Evolutionary conservation across 2,329 filamentous ascomycete species (phyloP).

Genomic region (Ceratocystis colombiana): DNA sequence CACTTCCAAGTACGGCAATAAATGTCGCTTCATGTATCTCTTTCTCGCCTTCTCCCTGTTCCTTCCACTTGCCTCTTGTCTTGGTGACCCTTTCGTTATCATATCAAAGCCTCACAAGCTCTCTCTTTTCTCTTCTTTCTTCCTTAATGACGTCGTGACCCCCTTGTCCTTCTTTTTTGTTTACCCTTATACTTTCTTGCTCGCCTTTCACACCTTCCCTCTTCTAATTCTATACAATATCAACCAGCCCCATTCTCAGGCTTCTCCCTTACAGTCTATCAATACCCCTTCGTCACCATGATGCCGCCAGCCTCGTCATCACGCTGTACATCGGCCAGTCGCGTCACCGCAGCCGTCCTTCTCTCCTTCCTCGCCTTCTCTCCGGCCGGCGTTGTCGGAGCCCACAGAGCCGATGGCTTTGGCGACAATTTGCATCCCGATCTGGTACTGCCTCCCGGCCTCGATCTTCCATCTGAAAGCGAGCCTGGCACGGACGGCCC

Average conservation of each 20-base stretch:
- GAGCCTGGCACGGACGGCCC: slow-evolving; percentile 33
- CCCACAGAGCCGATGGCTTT: slow-evolving; percentile 25
- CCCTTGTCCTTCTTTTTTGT: not conserved
- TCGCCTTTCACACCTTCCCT: not conserved
- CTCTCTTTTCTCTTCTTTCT: not conserved
- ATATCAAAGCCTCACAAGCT: not conserved
- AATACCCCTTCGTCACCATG: not conserved
- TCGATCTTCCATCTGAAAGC: slow-evolving; percentile 34
- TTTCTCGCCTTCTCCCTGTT: not conserved
- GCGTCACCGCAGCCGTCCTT: slow-evolving; percentile 53
- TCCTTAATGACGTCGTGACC: slow-evolving; percentile 20
- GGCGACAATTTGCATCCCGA: slow-evolving; percentile 36
- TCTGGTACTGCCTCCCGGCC: slow-evolving; percentile 36
- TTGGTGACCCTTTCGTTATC: not conserved
- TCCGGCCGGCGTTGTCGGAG: slow-evolving; percentile 33
- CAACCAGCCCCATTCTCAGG: not conserved
- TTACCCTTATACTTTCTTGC: not conserved
- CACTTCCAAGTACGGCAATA: not conserved
- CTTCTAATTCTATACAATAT: not conserved
- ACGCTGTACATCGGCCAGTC: slow-evolving; percentile 47
- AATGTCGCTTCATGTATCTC: not conserved
- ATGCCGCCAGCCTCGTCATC: not conserved
- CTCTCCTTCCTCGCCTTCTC: slow-evolving; percentile 57
- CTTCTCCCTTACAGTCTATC: not conserved
- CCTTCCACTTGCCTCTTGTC: not conserved